Evolutionary conservation across 306 rosid genomes (phyloP).

Genomic region (Lathyrus sativus): DNA sequence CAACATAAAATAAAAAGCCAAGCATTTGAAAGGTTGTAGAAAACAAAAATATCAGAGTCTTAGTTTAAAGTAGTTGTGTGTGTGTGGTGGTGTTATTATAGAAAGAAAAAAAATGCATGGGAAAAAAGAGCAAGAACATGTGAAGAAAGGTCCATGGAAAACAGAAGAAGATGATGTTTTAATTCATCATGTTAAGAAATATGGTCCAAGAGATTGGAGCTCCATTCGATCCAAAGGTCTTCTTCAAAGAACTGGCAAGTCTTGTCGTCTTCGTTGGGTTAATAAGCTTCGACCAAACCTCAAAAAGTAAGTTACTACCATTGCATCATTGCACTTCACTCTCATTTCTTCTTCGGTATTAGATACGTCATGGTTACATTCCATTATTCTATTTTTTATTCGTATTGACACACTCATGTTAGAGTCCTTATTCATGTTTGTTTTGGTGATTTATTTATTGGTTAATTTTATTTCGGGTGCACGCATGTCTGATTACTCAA

Average conservation of each 20-base stretch:
- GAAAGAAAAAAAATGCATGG: slow-evolving; percentile 49
- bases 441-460: neutral
- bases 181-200: slow-evolving; percentile 62
- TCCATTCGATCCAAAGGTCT: slow-evolving; percentile 99
- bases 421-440: too few relatives aligned
- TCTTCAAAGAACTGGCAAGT: slow-evolving; percentile 83
- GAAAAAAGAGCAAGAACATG: slow-evolving; percentile 51
- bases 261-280: slow-evolving; percentile 98
- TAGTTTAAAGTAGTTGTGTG: neutral
- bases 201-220: slow-evolving; percentile 96
- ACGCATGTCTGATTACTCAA: neutral
- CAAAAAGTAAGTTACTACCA: slow-evolving; percentile 54
- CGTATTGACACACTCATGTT: too few relatives aligned
- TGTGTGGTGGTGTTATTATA: neutral
- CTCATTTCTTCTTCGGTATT: neutral
- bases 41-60: neutral
- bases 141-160: slow-evolving; percentile 85
- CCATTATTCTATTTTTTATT: too few relatives aligned
- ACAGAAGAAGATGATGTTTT: slow-evolving; percentile 80
- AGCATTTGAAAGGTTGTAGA: neutral
- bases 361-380: too few relatives aligned
- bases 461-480: neutral
- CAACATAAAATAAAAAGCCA: neutral
- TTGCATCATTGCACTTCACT: neutral
- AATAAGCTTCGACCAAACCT: slow-evolving; percentile 90